Base-by-base conservation (phyloP, 768 basidiomycete genomes). In the Tulasnella sp. region DNA sequence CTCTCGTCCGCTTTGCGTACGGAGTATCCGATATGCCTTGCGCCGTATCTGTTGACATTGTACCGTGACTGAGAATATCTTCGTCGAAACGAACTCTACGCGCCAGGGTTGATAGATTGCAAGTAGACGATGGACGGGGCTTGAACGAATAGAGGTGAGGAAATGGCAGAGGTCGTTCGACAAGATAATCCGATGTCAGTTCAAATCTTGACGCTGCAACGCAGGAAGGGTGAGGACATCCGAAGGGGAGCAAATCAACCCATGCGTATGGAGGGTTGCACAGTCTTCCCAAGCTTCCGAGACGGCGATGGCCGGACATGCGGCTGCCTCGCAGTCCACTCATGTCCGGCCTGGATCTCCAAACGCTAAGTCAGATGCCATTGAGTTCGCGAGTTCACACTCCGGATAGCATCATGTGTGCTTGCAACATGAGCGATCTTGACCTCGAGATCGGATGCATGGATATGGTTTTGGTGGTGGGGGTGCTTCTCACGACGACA, bases 21-120 rank as follows among this genome's bases (percentile, higher is more conserved):
- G 34, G 77, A 25, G 77, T 77, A 25, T 58, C 54, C 3, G 76
- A 77, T 52, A 78, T 77, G 36, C 76, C 77, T 76, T 76, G 67
- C 12, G 75, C 75, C 9, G 58, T 42, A 37, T 29, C 54, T 29
- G 73, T 64, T 31, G 73, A 74, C 73, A 74, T 74, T 64, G 58
- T 64, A 64, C 58, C 58, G 58, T 64, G 58, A 64, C 58, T 64
- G 14, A 64, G 8, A 7, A 64, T 64, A 64, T 64, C 58, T 64
- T 64, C 58, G 58, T 64, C 58, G 58, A 64, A 64, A 6, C 31
- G 58, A 64, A 64, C 40, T 34, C 31, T 39, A 72, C 31, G 42
- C 42, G 40, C 71, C 49, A 45, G 42, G 42, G 22, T 34, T 40
- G 31, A 40, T 45, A 74, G 52, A 17, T 17, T 36, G 34, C 31